Percentiles rank a stretch among this genome's conserved stretches.
phyloP scores from a whole-genome alignment of 148 eudicot genomes.

The Rhododendron molle region DNA sequence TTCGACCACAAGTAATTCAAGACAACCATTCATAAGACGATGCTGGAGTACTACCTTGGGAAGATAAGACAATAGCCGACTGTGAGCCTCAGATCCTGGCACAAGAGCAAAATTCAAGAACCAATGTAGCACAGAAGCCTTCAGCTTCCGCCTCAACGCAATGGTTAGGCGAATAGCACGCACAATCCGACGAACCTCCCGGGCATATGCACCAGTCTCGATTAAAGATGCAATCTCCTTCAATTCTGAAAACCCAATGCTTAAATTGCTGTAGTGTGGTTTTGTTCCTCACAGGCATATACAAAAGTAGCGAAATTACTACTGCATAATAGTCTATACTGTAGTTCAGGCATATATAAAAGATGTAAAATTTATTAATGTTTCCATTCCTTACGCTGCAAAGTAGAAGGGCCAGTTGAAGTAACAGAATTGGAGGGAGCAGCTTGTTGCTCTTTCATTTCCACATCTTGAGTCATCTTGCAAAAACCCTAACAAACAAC shows the following conservation, averaged over 20 bases:
- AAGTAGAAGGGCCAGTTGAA: slow-evolving; percentile 43
- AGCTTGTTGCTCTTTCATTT: slow-evolving; percentile 70
- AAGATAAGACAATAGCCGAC: slow-evolving; percentile 54
- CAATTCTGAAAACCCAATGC: slow-evolving; percentile 41
- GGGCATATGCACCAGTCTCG: slow-evolving; percentile 67
- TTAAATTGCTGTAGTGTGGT: not conserved
- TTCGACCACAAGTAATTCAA: not conserved
- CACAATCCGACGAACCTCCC: slow-evolving; percentile 67
- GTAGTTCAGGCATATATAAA: slow-evolving; percentile 10
- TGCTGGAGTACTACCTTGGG: slow-evolving; percentile 53
- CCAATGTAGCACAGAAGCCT: slow-evolving; percentile 44
- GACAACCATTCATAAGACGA: not conserved
- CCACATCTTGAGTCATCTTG: slow-evolving; percentile 83
- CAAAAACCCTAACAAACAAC: not conserved
- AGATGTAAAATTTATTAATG: not conserved
- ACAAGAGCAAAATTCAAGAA: slow-evolving; percentile 67
- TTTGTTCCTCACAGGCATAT: not conserved
- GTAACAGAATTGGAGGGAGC: slow-evolving; percentile 59
- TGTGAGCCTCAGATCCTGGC: slow-evolving; percentile 69
- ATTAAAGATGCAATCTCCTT: slow-evolving; percentile 74
- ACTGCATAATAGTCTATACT: not conserved
- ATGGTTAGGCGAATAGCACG: slow-evolving; percentile 76
- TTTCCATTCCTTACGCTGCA: slow-evolving; percentile 41
- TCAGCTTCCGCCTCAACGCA: slow-evolving; percentile 61
- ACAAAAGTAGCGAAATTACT: not conserved